Percentiles rank a stretch among this genome's conserved stretches.
These are phyloP conservation scores for Alternaria gansuensis DNA, from an alignment of 2,329 filamentous ascomycete genomes.

Conservation along the genomic window DNA sequence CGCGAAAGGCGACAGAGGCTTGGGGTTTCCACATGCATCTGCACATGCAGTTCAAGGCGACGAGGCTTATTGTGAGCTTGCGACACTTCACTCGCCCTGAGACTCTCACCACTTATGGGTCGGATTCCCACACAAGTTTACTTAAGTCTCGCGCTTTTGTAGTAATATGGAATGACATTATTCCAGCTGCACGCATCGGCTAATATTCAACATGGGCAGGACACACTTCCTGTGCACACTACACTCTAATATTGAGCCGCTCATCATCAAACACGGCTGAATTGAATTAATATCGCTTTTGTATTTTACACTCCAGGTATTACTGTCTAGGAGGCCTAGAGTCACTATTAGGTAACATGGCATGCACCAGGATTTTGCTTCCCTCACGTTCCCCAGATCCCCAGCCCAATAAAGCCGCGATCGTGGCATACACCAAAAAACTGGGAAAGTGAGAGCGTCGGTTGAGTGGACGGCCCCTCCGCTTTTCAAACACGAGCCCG, in stretches of 20 bases:
- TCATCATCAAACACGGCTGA: conserved; percentile 9
- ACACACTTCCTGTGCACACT: conserved; percentile 1
- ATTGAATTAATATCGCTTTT: conserved; percentile 8
- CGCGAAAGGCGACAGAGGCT: conserved; percentile 14
- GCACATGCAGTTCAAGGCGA: conserved; percentile 1
- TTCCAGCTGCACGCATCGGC: not conserved
- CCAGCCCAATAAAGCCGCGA: conserved; percentile 21
- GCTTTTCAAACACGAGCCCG: conserved; percentile 16
- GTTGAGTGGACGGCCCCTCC: conserved; percentile 25
- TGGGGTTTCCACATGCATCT: conserved; percentile 6
- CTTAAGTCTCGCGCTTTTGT: not conserved
- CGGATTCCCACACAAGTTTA: conserved; percentile 12
- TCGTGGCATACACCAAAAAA: conserved; percentile 16
- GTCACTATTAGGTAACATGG: conserved; percentile 11
- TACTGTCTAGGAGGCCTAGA: conserved; percentile 13
- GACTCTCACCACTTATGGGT: conserved; percentile 9
- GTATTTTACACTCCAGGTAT: conserved; percentile 8
- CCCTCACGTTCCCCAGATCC: conserved; percentile 22
- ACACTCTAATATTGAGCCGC: conserved; percentile 12
- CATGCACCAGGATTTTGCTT: conserved; percentile 7
- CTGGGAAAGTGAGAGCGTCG: conserved; percentile 19
- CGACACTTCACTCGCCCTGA: conserved; percentile 6
- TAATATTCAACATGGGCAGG: conserved; percentile 7
- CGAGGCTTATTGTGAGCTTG: conserved; percentile 3
- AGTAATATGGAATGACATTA: not conserved